A percentile compares a stretch with the other conserved stretches of the same genome.
phyloP scores from a whole-genome alignment of 2,329 filamentous ascomycete species.

The Ceratocystis lukuohia region DNA sequence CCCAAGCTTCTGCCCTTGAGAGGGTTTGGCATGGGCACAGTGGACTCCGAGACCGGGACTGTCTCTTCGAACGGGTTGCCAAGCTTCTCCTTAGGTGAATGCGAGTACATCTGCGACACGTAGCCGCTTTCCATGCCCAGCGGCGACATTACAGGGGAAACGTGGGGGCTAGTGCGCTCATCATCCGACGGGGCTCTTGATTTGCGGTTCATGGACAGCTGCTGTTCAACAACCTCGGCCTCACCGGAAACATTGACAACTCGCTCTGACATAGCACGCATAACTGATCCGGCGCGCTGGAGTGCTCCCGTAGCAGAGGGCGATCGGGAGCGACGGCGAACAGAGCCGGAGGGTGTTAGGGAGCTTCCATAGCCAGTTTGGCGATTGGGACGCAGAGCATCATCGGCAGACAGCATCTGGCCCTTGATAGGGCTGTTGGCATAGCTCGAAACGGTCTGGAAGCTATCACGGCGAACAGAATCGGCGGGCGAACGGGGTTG shows the following conservation, averaged over 20 bases:
- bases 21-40: conserved; percentile 45
- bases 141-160: conserved; percentile 17
- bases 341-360: conserved; percentile 35
- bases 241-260: conserved; percentile 97
- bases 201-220: conserved; percentile 47
- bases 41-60: conserved; percentile 20
- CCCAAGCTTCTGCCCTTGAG: conserved; percentile 76
- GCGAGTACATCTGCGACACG: conserved; percentile 31
- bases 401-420: conserved; percentile 18
- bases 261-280: conserved; percentile 84
- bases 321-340: conserved; percentile 45
- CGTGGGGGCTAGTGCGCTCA: conserved; percentile 31
- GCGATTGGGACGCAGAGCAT: conserved; percentile 17
- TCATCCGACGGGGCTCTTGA: conserved; percentile 43
- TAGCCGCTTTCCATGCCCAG: conserved; percentile 39
- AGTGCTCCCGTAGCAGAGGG: conserved; percentile 51
- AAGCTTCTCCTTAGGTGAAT: conserved; percentile 16
- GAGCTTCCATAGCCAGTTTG: conserved; percentile 39
- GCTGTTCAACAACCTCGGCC: conserved; percentile 65
- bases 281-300: conserved; percentile 57
- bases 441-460: conserved; percentile 42
- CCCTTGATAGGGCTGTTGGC: conserved; percentile 37
- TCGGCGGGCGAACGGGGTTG: conserved; percentile 29
- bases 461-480: conserved; percentile 38
- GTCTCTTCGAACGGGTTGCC: conserved; percentile 18